These are phyloP conservation scores for Fusarium bulbicola DNA, from an alignment of 2,329 filamentous ascomycete genomes.

Conservation along the genomic window DNA sequence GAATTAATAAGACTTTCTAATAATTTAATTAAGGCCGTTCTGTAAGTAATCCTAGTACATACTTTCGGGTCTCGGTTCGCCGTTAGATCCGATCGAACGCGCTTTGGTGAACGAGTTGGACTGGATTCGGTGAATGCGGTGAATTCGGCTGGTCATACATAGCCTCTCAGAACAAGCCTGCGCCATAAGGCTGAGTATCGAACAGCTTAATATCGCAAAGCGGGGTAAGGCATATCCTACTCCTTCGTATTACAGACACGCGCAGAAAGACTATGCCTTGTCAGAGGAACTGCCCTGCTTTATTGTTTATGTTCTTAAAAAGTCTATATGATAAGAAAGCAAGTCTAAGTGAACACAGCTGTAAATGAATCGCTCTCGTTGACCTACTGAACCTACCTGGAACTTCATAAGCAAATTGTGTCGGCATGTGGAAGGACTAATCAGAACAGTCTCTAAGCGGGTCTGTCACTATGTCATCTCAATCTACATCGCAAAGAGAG, in stretches of 20 bases:
- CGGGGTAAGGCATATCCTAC: not conserved
- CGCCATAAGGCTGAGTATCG: rapidly evolving
- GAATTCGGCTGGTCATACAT: rapidly evolving
- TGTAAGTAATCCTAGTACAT: too few species aligned
- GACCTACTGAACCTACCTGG: not conserved
- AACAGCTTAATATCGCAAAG: not conserved
- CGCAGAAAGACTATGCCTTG: not conserved
- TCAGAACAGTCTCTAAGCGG: rapidly evolving
- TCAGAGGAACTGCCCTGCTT: too few species aligned
- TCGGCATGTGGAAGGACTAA: not conserved
- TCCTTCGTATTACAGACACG: not conserved
- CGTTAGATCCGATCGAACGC: not conserved
- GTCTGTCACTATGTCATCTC: not conserved
- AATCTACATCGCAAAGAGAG: not conserved
- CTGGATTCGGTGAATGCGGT: rapidly evolving
- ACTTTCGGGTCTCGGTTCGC: too few species aligned
- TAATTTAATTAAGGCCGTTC: too few species aligned
- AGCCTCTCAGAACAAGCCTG: not conserved
- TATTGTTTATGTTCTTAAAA: not conserved
- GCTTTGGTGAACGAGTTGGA: rapidly evolving
- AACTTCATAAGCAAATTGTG: too few species aligned
- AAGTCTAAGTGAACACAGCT: not conserved
- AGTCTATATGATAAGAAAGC: rapidly evolving
- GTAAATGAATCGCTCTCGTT: rapidly evolving
- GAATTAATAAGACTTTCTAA: too few species aligned